Evolutionary conservation across 805 yeast genomes (phyloP), one percentile per base, ranked within the genome.

Genomic region (Pichia californica): DNA sequence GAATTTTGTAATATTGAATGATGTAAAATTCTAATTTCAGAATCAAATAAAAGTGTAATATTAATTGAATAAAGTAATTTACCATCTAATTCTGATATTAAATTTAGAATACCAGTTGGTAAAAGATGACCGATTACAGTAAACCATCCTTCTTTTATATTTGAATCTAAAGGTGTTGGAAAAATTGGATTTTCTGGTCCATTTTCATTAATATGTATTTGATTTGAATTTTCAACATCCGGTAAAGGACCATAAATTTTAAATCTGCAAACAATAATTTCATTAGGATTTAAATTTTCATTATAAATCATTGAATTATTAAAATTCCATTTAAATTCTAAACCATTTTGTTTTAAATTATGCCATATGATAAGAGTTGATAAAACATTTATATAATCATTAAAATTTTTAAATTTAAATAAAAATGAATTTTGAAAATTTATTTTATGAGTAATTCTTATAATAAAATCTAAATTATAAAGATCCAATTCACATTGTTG

Each of bases 41-140:
- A 74, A 15, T 77, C 60, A 54, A 75, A 65, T 13, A 83, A 55
- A 11, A 58, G 50, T 14, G 73, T 69, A 14, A 83, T 61, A 55
- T 83, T 77, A 6, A 84, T 60, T 2, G 84, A 69, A 57, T 77
- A 81, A 3, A 83, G 55, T 13, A 75, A 53, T 1, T 79, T 66
- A 1, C 88, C 87, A 61, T 83, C 88, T 41, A 69, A 68, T 56
- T 81, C 87, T 29, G 76, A 64, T 15, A 81, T 62, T 38, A 84
- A 59, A 49, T 83, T 77, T 27, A 84, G 62, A 5, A 65, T 55
- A 4, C 93, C 93, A 53, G 79, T 70, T 1, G 83, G 73, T 55
- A 76, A 77, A 33, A 84, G 56, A 15, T 78, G 81, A 0, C 85
- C 88, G 81, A 79, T 81, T 1, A 84, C 77, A 41, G 69, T 71